Evolutionary conservation across 148 eudicot genomes (phyloP), one percentile per base, ranked within the genome.

Genomic region (Selenicereus undatus): DNA sequence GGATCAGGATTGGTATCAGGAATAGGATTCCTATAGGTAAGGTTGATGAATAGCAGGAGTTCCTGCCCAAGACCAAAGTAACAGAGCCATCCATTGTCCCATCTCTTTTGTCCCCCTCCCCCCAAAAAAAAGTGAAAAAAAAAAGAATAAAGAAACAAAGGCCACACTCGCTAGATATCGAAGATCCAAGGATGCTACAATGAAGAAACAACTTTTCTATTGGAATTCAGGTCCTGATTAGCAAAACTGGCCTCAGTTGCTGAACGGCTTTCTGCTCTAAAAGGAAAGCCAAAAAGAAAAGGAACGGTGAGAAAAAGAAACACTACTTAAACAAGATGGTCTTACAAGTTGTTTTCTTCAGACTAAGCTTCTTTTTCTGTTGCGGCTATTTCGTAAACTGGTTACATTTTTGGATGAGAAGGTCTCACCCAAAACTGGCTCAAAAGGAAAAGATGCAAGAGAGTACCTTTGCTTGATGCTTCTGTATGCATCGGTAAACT

Each of bases 381-480:
- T 48, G 12, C 2, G 11, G 13, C 14, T 48, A 48, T 48, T 10
- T 48, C 43, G 8, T 39, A 39, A 39, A 2, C 52, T 48, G 13
- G 13, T 12, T 10, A 48, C 52, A 9, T 17, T 56, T 20, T 56
- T 56, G 6, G 62, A 56, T 56, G 62, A 56, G 62, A 56, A 0
- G 22, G 62, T 56, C 22, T 20, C 22, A 56, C 22, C 6, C 62
- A 56, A 56, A 56, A 56, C 22, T 11, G 22, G 21, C 62, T 56
- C 62, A 56, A 56, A 17, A 56, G 20, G 62, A 52, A 26, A 45
- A 56, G 17, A 11, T 48, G 52, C 52, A 78, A 50, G 51, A 35
- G 74, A 68, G 35, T 87, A 95, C 99, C 99, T 93, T 77, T 91
- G 97, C 78, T 95, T 95, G 82, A 95, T 95, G 91, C 93, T 93